Conservation (phyloP, 495 filamentous ascomycete genomes). For the Darksidea phi region DNA sequence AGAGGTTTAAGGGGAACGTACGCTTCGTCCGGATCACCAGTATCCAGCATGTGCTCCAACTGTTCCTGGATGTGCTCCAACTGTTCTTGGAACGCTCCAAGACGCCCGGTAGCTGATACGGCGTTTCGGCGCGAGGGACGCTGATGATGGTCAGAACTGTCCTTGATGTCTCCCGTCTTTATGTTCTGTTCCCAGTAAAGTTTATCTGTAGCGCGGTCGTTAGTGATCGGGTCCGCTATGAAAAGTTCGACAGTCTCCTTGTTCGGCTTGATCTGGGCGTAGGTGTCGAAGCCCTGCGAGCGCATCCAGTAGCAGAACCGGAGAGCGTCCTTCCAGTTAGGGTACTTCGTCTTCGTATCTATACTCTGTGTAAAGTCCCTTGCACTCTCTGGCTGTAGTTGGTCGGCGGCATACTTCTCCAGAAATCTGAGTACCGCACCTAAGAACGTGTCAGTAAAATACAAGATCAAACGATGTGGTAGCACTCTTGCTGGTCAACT, state of each 20-base stretch:
- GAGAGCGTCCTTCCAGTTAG: neutral
- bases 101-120: too few relatives aligned
- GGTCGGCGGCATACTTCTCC: neutral
- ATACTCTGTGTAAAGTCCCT: neutral
- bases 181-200: constrained; percentile 1
- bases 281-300: constrained; percentile 2
- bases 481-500: too few relatives aligned
- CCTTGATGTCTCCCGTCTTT: neutral
- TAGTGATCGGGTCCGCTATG: neutral
- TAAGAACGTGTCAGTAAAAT: neutral
- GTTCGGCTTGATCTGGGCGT: neutral
- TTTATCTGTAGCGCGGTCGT: neutral
- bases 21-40: too few relatives aligned
- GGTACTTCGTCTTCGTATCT: neutral
- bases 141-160: too few relatives aligned
- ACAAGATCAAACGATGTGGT: too few relatives aligned
- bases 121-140: too few relatives aligned
- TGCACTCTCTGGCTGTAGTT: neutral
- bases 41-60: too few relatives aligned
- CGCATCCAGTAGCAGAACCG: constrained; percentile 20
- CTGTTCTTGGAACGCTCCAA: too few relatives aligned
- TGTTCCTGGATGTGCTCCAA: too few relatives aligned
- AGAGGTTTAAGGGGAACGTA: too few relatives aligned
- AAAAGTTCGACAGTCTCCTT: neutral
- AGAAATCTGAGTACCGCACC: neutral